A percentile compares a stretch with the other conserved stretches of the same genome.
phyloP scores from a whole-genome alignment of 441 rosid genomes.

The Syzygium malaccense region DNA sequence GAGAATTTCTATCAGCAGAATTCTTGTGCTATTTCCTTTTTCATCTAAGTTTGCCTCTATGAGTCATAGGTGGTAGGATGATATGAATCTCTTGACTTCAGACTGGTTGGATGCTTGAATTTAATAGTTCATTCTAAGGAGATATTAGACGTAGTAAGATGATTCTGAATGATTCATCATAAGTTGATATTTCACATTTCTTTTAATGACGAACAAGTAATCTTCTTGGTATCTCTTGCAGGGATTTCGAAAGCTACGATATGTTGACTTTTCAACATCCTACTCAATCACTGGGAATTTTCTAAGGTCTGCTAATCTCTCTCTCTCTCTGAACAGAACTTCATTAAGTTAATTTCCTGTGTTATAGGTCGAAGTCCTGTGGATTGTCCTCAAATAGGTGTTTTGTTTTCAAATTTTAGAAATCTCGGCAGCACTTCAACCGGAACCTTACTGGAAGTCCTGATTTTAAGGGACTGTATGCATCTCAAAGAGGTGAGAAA shows the following conservation, averaged over 20 bases:
- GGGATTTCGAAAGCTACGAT: slow-evolving; percentile 53
- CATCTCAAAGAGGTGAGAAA: slow-evolving; percentile 57
- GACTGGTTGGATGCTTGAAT: not conserved
- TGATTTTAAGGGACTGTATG: slow-evolving; percentile 64
- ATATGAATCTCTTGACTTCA: not conserved
- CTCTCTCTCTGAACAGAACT: not conserved
- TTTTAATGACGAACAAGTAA: not conserved
- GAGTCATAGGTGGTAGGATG: not conserved
- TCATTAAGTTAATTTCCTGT: not conserved
- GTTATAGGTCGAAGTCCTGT: not conserved
- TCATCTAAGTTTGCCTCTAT: not conserved
- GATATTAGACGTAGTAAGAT: not conserved
- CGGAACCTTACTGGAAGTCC: slow-evolving; percentile 46
- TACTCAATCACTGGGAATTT: slow-evolving; percentile 61
- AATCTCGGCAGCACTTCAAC: slow-evolving; percentile 41
- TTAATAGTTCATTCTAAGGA: not conserved
- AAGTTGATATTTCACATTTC: not conserved
- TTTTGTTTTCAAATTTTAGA: slow-evolving; percentile 15
- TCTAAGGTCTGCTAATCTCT: slow-evolving; percentile 35
- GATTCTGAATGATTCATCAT: not conserved
- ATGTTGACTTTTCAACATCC: slow-evolving; percentile 63
- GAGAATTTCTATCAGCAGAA: not conserved
- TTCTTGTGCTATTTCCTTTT: not conserved
- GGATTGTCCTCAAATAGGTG: not conserved
- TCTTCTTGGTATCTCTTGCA: slow-evolving; percentile 14